Evolutionary conservation across 495 filamentous ascomycete genomes (phyloP).

Genomic region (Amniculicola lignicola): DNA sequence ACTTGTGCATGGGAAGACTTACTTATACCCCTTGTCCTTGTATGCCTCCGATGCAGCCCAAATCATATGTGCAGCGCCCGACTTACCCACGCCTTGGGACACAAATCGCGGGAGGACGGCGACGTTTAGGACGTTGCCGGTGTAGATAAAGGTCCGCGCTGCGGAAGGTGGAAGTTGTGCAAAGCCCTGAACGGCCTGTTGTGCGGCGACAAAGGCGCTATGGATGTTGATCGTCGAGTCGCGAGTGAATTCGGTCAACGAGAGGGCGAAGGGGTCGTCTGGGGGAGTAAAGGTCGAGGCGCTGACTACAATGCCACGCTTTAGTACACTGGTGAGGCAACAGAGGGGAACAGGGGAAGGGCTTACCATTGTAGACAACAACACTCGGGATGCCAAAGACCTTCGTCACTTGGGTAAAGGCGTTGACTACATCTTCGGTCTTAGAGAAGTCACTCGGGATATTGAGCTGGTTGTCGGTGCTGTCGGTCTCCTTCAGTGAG

Average conservation of each 20-base stretch:
- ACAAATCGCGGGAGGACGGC: slow-evolving; percentile 39
- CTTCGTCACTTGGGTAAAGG: slow-evolving; percentile 44
- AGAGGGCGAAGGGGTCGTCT: slow-evolving; percentile 40
- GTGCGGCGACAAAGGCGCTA: slow-evolving; percentile 47
- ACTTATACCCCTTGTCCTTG: slow-evolving; percentile 49
- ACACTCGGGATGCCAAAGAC: slow-evolving; percentile 46
- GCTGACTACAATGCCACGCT: slow-evolving; percentile 9
- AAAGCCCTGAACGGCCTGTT: slow-evolving; percentile 46
- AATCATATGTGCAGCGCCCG: slow-evolving; percentile 48
- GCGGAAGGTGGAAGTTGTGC: slow-evolving; percentile 39
- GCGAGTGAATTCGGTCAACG: slow-evolving; percentile 40
- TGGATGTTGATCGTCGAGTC: slow-evolving; percentile 47
- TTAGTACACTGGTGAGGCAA: slow-evolving; percentile 6
- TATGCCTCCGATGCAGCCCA: slow-evolving; percentile 44
- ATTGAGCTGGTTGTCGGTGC: slow-evolving; percentile 39
- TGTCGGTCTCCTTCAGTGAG: slow-evolving; percentile 41
- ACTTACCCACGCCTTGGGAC: slow-evolving; percentile 46
- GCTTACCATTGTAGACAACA: slow-evolving; percentile 52
- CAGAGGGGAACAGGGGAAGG: background rate
- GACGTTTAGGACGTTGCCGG: slow-evolving; percentile 49
- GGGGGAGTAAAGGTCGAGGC: slow-evolving; percentile 25
- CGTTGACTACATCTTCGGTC: slow-evolving; percentile 38
- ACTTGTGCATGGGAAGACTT: too few species aligned
- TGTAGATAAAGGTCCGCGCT: slow-evolving; percentile 50
- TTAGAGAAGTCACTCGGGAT: slow-evolving; percentile 46